These are phyloP conservation scores for Xerocomus amazonicus DNA, from an alignment of 1,284 basidiomycete species.

Conservation along the genomic window DNA sequence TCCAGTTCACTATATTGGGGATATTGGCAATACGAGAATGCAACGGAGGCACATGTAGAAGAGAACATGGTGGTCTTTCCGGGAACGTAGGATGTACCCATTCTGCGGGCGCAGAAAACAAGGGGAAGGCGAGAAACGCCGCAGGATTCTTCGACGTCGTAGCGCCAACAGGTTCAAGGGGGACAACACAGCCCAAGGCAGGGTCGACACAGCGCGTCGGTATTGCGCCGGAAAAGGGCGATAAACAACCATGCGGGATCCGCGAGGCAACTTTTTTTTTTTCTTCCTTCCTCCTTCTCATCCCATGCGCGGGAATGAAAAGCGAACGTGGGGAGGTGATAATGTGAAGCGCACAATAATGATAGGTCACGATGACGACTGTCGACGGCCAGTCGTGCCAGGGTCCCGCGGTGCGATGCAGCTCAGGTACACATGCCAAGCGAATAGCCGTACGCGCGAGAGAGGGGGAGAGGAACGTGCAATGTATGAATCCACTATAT, in stretches of 20 bases:
- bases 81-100: not conserved
- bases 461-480: conserved; percentile 3
- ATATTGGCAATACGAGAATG: not conserved
- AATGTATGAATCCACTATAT: not conserved
- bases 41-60: not conserved
- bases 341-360: conserved; percentile 3
- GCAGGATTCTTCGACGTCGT: not conserved
- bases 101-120: not conserved
- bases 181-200: conserved; percentile 17
- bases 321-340: conserved; percentile 19
- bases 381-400: conserved; percentile 4
- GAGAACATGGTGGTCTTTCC: not conserved
- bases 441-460: conserved; percentile 10
- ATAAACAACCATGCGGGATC: conserved; percentile 27
- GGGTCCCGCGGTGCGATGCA: conserved; percentile 13
- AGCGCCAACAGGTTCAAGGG: conserved; percentile 17
- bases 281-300: not conserved
- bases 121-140: not conserved
- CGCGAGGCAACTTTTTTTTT: conserved; percentile 23
- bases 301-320: conserved; percentile 28
- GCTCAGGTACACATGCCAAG: conserved; percentile 23
- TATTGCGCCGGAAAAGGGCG: conserved; percentile 15
- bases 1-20: not conserved
- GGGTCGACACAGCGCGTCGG: conserved; percentile 16
- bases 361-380: conserved; percentile 26